Conservation (phyloP, 768 basidiomycete genomes). For the Lyophyllum decastes region DNA sequence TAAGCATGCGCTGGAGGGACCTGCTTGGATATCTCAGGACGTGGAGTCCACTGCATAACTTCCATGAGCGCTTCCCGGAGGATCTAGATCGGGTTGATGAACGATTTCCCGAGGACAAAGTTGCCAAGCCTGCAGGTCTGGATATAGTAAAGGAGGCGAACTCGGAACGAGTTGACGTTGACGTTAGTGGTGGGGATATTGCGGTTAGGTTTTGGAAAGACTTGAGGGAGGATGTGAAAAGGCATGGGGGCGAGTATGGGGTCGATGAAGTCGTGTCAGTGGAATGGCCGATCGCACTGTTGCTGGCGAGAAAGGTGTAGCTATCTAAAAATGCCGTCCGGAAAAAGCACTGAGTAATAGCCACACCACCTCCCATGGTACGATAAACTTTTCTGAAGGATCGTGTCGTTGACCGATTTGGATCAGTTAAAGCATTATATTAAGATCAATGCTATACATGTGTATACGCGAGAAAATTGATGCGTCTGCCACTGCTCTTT, state of each 20-base stretch:
- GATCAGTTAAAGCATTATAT: too few relatives aligned
- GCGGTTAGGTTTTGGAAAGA: slow-evolving; percentile 63
- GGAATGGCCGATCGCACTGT: slow-evolving; percentile 53
- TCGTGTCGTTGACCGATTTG: too few relatives aligned
- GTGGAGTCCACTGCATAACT: slow-evolving; percentile 70
- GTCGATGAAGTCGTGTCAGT: slow-evolving; percentile 41
- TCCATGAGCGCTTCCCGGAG: slow-evolving; percentile 60
- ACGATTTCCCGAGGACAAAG: slow-evolving; percentile 35
- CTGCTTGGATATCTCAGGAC: slow-evolving; percentile 71
- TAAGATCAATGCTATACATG: too few relatives aligned
- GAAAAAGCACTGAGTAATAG: too few relatives aligned
- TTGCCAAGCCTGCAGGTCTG: not conserved
- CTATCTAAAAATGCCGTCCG: too few relatives aligned
- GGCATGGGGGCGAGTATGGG: slow-evolving; percentile 30
- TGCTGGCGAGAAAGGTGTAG: slow-evolving; percentile 32
- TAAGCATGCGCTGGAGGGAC: slow-evolving; percentile 64
- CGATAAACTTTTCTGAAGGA: too few relatives aligned
- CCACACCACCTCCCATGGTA: too few relatives aligned
- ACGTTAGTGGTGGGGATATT: slow-evolving; percentile 57
- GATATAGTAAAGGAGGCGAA: not conserved
- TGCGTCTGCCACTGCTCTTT: too few relatives aligned
- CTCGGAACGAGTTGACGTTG: slow-evolving; percentile 14
- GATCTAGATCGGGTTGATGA: slow-evolving; percentile 42
- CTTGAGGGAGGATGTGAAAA: slow-evolving; percentile 41
- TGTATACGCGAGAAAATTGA: too few relatives aligned